Percentiles rank a stretch among this genome's conserved stretches.
Conservation (phyloP, 106 monocot species). For the Allium sativum region DNA sequence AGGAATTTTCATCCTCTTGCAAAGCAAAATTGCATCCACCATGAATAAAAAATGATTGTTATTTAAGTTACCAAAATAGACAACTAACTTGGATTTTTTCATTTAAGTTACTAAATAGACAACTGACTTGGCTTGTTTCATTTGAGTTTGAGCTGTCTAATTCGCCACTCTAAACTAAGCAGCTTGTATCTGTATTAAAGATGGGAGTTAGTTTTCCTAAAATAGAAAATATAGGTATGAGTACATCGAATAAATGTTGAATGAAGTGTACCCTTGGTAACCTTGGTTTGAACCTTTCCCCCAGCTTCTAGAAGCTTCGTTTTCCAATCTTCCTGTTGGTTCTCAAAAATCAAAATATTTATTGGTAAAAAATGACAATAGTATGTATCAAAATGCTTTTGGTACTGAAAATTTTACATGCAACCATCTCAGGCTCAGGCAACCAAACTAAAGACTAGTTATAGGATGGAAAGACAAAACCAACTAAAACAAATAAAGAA, state of each 20-base stretch:
- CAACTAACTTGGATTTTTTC: conserved; percentile 61
- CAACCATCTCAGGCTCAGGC: too few relatives aligned
- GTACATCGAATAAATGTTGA: neutral
- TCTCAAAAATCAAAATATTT: neutral
- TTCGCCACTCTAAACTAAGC: conserved; percentile 50
- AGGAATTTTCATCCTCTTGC: conserved; percentile 86
- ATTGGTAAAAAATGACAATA: too few relatives aligned
- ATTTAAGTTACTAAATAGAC: conserved; percentile 17
- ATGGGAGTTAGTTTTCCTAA: neutral
- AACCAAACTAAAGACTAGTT: too few relatives aligned
- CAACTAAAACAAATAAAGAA: too few relatives aligned
- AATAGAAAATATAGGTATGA: neutral
- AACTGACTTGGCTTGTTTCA: conserved; percentile 1
- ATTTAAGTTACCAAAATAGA: too few relatives aligned
- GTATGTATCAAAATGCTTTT: too few relatives aligned
- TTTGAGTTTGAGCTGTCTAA: conserved; percentile 31
- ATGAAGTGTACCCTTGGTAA: conserved; percentile 22
- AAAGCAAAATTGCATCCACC: too few relatives aligned
- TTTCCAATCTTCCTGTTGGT: conserved; percentile 51
- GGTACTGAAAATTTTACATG: too few relatives aligned
- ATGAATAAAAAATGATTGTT: too few relatives aligned
- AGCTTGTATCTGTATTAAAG: conserved; percentile 39
- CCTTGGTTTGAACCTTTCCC: conserved; percentile 44
- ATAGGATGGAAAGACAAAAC: too few relatives aligned
- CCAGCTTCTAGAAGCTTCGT: conserved; percentile 54